Conservation (phyloP, 108 stramenopile genomes). For the Stephanodiscus minutulus region DNA sequence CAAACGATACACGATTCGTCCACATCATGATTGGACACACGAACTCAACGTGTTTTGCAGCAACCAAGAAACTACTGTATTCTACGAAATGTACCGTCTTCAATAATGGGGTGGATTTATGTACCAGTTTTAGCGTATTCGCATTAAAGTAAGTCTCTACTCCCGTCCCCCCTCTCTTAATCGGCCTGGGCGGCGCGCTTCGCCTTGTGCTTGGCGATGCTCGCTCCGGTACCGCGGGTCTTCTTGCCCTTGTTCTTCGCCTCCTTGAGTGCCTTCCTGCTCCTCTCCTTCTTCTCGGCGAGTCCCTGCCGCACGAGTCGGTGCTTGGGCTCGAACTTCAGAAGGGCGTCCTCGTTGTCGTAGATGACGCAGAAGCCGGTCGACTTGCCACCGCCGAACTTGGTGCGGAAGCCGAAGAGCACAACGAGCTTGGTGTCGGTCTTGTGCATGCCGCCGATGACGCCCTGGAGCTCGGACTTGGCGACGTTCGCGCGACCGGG, state of each 20-base stretch:
- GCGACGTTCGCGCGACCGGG: constrained; percentile 96
- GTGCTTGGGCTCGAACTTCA: constrained; percentile 98
- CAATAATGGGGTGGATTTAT: constrained; percentile 44
- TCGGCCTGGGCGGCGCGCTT: constrained; percentile 93
- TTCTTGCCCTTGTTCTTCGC: constrained; percentile 99
- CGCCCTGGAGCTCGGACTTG: constrained; percentile 91
- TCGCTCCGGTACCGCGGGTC: constrained; percentile 97
- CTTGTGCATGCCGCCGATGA: constrained; percentile 95
- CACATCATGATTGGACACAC: too few relatives aligned
- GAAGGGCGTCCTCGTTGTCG: constrained; percentile 92
- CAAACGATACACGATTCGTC: too few relatives aligned
- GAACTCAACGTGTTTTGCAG: background rate
- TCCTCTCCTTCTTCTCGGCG: constrained; percentile 84
- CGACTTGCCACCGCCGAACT: constrained; percentile 97
- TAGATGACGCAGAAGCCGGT: constrained; percentile 98
- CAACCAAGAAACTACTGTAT: constrained; percentile 4
- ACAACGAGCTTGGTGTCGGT: constrained; percentile 84
- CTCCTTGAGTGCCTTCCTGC: constrained; percentile 98
- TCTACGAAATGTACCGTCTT: constrained; percentile 41
- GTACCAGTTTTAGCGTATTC: constrained; percentile 11
- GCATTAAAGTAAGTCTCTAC: constrained; percentile 12
- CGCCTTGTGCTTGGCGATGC: constrained; percentile 98
- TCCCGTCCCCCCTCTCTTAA: constrained; percentile 39
- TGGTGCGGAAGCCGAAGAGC: constrained; percentile 95
- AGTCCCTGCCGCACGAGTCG: constrained; percentile 90